These are phyloP conservation scores for Lecanicillium sp. DNA, from an alignment of 2,329 filamentous ascomycete species.

Conservation along the genomic window DNA sequence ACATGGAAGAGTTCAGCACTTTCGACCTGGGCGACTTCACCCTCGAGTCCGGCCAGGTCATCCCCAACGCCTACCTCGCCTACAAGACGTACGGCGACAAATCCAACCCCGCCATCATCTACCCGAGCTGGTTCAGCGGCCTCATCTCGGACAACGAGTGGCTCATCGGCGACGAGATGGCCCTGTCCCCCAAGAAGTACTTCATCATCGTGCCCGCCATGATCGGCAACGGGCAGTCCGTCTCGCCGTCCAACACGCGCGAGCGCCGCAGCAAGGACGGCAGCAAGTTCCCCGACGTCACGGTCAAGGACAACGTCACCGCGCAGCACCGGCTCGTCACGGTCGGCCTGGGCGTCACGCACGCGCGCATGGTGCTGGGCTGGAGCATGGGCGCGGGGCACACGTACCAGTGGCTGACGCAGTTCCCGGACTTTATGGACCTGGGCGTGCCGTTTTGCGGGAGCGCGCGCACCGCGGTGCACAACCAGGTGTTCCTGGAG, in stretches of 20 bases:
- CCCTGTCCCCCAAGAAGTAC: slow-evolving; percentile 51
- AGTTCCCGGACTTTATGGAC: slow-evolving; percentile 43
- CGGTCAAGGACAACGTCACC: slow-evolving; percentile 46
- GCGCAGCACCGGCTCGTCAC: slow-evolving; percentile 41
- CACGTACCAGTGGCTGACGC: slow-evolving; percentile 45
- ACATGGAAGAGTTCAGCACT: slow-evolving; percentile 27
- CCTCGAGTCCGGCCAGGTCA: slow-evolving; percentile 56
- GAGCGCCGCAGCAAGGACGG: slow-evolving; percentile 18
- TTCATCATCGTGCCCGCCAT: slow-evolving; percentile 46
- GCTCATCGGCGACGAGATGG: slow-evolving; percentile 61
- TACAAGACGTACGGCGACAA: slow-evolving; percentile 70
- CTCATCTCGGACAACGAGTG: slow-evolving; percentile 66
- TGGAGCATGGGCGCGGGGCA: slow-evolving; percentile 53
- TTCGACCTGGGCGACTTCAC: slow-evolving; percentile 60
- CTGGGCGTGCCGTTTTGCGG: slow-evolving; percentile 44
- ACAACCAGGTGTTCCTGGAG: slow-evolving; percentile 51
- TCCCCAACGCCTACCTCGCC: slow-evolving; percentile 62
- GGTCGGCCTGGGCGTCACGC: slow-evolving; percentile 34
- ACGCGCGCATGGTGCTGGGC: slow-evolving; percentile 43
- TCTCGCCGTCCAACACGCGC: slow-evolving; percentile 44
- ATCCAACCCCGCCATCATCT: slow-evolving; percentile 60
- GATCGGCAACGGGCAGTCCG: slow-evolving; percentile 48
- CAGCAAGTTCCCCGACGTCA: slow-evolving; percentile 36
- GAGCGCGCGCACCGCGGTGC: slow-evolving; percentile 42
- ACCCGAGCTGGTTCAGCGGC: slow-evolving; percentile 65